phyloP scores from a whole-genome alignment of 495 filamentous ascomycete species.

The Patellaria atrata region DNA sequence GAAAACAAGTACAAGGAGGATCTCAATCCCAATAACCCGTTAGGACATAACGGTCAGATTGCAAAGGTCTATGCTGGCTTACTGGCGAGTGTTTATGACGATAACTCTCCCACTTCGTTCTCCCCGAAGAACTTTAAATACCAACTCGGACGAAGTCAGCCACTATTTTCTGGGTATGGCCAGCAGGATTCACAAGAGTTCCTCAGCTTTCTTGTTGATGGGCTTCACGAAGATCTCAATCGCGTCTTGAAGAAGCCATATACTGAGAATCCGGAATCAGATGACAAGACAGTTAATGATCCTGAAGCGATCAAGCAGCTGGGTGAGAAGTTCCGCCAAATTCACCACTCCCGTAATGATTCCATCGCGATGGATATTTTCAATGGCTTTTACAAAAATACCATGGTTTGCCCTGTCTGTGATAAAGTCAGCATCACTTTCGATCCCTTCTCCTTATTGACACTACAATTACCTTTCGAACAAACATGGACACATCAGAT shows the following conservation, averaged over 20 bases:
- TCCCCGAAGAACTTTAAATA: conserved; percentile 66
- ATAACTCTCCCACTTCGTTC: conserved; percentile 44
- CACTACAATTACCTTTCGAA: conserved; percentile 76
- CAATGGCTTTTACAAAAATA: conserved; percentile 95
- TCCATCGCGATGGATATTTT: conserved; percentile 91
- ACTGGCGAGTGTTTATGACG: conserved; percentile 56
- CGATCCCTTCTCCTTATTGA: conserved; percentile 91
- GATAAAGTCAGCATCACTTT: conserved; percentile 97
- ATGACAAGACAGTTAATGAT: conserved; percentile 86
- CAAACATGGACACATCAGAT: conserved; percentile 59
- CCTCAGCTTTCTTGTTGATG: conserved; percentile 89
- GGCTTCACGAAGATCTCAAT: conserved; percentile 87
- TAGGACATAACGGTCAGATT: conserved; percentile 70
- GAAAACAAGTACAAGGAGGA: conserved; percentile 58
- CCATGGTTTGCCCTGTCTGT: conserved; percentile 78
- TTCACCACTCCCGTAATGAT: conserved; percentile 84
- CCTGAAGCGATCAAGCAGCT: conserved; percentile 62
- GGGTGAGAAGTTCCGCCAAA: conserved; percentile 75
- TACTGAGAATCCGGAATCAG: conserved; percentile 94
- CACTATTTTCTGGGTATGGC: conserved; percentile 82
- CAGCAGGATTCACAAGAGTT: conserved; percentile 98
- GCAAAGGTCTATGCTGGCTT: conserved; percentile 66
- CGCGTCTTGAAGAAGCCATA: conserved; percentile 91
- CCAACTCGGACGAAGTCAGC: conserved; percentile 61
- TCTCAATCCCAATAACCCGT: conserved; percentile 67